phyloP scores from a whole-genome alignment of 345 rosid genomes.

The Bruguiera sexangula region DNA sequence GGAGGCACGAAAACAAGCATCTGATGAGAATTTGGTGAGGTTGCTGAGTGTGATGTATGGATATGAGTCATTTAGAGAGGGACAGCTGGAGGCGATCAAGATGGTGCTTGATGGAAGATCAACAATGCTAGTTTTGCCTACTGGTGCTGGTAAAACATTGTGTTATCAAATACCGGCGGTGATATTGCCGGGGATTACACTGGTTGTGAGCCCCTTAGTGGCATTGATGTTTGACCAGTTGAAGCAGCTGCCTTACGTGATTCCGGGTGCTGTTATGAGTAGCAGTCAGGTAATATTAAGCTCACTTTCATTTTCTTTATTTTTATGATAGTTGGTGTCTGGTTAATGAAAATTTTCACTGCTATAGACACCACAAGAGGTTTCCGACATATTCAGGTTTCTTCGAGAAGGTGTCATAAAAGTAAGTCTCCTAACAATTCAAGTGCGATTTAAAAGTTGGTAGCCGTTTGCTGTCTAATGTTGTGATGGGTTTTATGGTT shows the following conservation, averaged over 20 bases:
- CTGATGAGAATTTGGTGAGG: conserved; percentile 54
- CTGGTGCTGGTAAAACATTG: conserved; percentile 89
- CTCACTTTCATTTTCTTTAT: not conserved
- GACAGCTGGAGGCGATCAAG: conserved; percentile 60
- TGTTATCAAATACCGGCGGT: conserved; percentile 93
- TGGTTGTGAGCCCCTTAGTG: conserved; percentile 72
- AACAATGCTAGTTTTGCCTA: conserved; percentile 80
- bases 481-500: not conserved
- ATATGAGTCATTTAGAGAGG: conserved; percentile 51
- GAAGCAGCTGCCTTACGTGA: conserved; percentile 67
- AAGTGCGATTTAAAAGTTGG: not conserved
- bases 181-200: conserved; percentile 69
- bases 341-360: conserved; percentile 3
- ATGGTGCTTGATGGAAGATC: conserved; percentile 64
- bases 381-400: conserved; percentile 58
- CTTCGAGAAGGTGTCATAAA: conserved; percentile 68
- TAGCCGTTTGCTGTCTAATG: not conserved
- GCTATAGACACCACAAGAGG: conserved; percentile 70
- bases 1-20: conserved; percentile 46
- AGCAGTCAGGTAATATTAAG: conserved; percentile 62
- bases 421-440: conserved; percentile 34
- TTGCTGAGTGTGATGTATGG: conserved; percentile 55
- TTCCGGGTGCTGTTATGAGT: conserved; percentile 70
- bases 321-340: conserved; percentile 9
- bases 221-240: conserved; percentile 96